Evolutionary conservation across 2,329 filamentous ascomycete genomes (phyloP).

Genomic region (Paraphaeosphaeria sporulosa): DNA sequence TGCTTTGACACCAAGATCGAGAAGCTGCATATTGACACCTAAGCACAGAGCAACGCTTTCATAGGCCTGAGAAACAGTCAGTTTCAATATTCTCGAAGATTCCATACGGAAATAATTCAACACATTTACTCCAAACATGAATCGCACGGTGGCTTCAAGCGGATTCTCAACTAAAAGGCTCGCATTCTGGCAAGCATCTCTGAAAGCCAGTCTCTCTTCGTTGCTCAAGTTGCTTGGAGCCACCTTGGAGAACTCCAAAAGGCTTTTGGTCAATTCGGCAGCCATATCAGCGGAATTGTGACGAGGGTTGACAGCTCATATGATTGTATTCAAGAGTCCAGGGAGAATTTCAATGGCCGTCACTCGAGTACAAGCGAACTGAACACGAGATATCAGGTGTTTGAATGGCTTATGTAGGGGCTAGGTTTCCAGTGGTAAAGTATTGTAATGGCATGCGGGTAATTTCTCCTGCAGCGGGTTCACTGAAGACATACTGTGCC

Average conservation of each 20-base stretch:
- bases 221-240: constrained; percentile 8
- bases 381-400: too few species aligned
- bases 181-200: constrained; percentile 2
- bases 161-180: constrained; percentile 8
- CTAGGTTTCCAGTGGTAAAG: too few species aligned
- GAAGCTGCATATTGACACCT: constrained; percentile 12
- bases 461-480: too few species aligned
- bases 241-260: not conserved
- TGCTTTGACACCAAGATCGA: constrained; percentile 6
- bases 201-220: constrained; percentile 10
- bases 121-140: constrained; percentile 14
- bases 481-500: too few species aligned
- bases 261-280: not conserved
- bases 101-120: not conserved
- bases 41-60: constrained; percentile 8
- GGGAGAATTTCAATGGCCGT: too few species aligned
- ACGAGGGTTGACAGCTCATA: too few species aligned
- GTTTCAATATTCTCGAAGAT: not conserved
- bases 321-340: too few species aligned
- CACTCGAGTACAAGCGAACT: too few species aligned
- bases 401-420: too few species aligned
- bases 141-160: constrained; percentile 10
- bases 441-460: too few species aligned
- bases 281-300: not conserved
- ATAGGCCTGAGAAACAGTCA: not conserved